A percentile compares a stretch with the other conserved stretches of the same genome.
Conservation (phyloP, 164 flowering plant genomes). For the Vitis amurensis region DNA sequence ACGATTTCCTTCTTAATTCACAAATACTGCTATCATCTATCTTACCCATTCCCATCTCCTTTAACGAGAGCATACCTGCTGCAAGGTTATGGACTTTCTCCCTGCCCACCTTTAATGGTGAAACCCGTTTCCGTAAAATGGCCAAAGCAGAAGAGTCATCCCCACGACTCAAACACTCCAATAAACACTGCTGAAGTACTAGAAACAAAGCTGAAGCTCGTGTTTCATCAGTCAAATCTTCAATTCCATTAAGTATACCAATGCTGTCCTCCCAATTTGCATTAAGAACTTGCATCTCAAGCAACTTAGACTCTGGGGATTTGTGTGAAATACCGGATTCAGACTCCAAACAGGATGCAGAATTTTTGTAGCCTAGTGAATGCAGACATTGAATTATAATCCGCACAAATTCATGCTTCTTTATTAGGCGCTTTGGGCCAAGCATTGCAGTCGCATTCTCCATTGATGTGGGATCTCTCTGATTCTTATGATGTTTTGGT, state of each 20-base stretch:
- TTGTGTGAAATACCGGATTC: constrained; percentile 62
- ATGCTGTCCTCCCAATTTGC: constrained; percentile 71
- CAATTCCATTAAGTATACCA: constrained; percentile 32
- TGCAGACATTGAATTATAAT: constrained; percentile 62
- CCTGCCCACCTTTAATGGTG: constrained; percentile 34
- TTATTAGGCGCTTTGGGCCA: constrained; percentile 64
- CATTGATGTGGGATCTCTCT: constrained; percentile 20
- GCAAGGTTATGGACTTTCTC: constrained; percentile 63
- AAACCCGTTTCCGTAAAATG: constrained; percentile 47
- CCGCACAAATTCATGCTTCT: constrained; percentile 65
- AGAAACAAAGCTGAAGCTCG: constrained; percentile 56
- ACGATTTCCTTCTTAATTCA: constrained; percentile 44
- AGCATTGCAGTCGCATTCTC: constrained; percentile 25
- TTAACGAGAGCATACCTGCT: constrained; percentile 33
- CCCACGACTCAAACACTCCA: constrained; percentile 58
- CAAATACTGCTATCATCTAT: constrained; percentile 24
- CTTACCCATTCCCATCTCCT: constrained; percentile 33
- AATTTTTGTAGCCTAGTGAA: constrained; percentile 65
- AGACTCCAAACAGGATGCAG: constrained; percentile 67
- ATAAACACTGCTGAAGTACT: constrained; percentile 52
- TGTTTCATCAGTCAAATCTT: constrained; percentile 42
- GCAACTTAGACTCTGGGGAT: constrained; percentile 34
- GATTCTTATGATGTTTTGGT: constrained; percentile 6
- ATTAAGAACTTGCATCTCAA: constrained; percentile 50
- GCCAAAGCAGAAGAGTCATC: constrained; percentile 53